Evolutionary conservation across 1,284 basidiomycete species (phyloP), one percentile per base, ranked within the genome.

Genomic region (Moniliophthora roreri): DNA sequence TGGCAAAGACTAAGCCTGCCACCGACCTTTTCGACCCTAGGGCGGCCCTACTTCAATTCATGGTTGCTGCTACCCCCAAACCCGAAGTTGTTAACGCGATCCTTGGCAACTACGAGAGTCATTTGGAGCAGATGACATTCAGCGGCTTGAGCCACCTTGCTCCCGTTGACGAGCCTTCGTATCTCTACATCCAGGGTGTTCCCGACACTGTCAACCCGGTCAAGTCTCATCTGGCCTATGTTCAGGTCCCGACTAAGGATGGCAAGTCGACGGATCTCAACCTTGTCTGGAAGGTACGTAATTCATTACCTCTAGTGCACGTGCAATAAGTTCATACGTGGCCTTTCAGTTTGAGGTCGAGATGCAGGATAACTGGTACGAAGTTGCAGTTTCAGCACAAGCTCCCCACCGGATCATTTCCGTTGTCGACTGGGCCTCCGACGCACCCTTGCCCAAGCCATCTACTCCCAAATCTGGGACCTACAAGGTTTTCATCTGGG

Each of bases 321-420:
- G n/a, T n/a, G n/a, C n/a, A 23, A 34, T 13, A 41, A 55, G 42
- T 60, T 50, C 34, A 15, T 56, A 46, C n/a, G n/a, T n/a, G n/a
- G n/a, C n/a, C 57, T 57, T 24, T 7, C 56, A 88, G 84, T 87
- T 90, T 57, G 87, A 90, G 63, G 87, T 91, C n/a, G 89, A 91
- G 75, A 89, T 92, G 89, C 66, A 84, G 63, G 84, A 92, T 69
- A 92, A 91, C 69, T 91, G 89, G 89, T 92, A 92, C 53, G 88
- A 92, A 65, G 78, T 87, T 2, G 76, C 86, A 4, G 81, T 92
- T 28, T 83, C 87, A 3, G 79, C 80, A 0, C 66, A 72, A 32
- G 67, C 76, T 9, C 87, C 89, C 10, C 84, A 89, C 64, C 77
- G 81, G 58, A 87, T 91, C 62, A 72, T 91, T 61, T 87, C 85